Conservation (phyloP, 495 filamentous ascomycete genomes). For the Lepidopterella palustris region DNA sequence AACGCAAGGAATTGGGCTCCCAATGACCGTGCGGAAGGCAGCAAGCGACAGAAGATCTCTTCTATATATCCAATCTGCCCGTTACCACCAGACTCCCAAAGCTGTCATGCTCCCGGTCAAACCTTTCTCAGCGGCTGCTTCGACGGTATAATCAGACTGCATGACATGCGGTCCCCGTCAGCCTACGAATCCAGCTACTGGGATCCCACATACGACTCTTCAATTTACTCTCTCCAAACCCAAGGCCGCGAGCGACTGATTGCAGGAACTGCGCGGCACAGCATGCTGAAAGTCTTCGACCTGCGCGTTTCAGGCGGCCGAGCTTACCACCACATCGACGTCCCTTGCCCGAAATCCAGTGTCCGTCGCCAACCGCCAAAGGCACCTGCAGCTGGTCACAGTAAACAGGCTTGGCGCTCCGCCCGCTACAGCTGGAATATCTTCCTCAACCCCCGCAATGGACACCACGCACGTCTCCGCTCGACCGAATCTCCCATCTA, state of each 20-base stretch:
- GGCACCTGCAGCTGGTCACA: background rate
- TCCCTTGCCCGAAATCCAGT: background rate
- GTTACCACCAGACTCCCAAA: constrained; percentile 36
- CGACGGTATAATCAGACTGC: constrained; percentile 56
- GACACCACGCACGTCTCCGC: constrained; percentile 23
- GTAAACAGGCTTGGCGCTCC: background rate
- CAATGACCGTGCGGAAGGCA: background rate
- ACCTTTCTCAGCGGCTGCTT: constrained; percentile 58
- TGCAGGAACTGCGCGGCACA: constrained; percentile 50
- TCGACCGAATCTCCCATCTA: constrained; percentile 46
- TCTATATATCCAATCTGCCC: constrained; percentile 49
- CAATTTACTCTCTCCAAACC: constrained; percentile 54
- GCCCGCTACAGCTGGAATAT: constrained; percentile 18
- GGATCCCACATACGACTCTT: constrained; percentile 50
- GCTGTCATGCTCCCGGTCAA: constrained; percentile 37
- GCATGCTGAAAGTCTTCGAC: constrained; percentile 59
- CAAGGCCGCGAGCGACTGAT: constrained; percentile 52
- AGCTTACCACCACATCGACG: constrained; percentile 29
- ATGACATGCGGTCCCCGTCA: constrained; percentile 55
- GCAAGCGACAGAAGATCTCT: constrained; percentile 8
- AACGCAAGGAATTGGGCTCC: background rate
- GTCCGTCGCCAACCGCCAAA: background rate
- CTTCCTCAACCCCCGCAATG: constrained; percentile 19
- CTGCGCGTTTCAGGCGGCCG: constrained; percentile 48
- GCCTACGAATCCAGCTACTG: constrained; percentile 45